These are phyloP conservation scores for Psophocarpus tetragonolobus DNA, from an alignment of 306 rosid species.

Conservation along the genomic window DNA sequence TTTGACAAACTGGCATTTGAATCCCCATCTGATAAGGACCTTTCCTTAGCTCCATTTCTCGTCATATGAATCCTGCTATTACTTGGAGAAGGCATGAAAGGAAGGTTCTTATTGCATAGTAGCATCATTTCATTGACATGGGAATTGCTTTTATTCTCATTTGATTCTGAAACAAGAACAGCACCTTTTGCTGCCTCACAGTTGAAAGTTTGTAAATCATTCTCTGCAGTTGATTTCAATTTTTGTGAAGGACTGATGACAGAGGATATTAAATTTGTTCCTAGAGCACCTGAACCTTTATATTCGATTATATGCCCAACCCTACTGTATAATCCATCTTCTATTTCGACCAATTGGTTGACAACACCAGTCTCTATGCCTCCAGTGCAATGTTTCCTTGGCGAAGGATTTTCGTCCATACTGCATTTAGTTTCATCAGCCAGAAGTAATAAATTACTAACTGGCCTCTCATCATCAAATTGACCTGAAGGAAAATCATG, in stretches of 20 bases:
- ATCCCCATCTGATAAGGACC: conserved; percentile 52
- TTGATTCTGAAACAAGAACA: conserved; percentile 32
- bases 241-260: conserved; percentile 41
- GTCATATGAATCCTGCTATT: conserved; percentile 34
- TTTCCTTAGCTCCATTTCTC: conserved; percentile 57
- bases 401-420: conserved; percentile 34
- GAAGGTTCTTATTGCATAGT: conserved; percentile 29
- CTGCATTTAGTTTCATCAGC: conserved; percentile 42
- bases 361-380: conserved; percentile 35
- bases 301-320: conserved; percentile 29
- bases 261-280: conserved; percentile 27
- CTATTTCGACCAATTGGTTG: conserved; percentile 33
- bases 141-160: conserved; percentile 25
- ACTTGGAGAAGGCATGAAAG: conserved; percentile 40
- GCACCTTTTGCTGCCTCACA: conserved; percentile 32
- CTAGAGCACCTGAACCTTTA: conserved; percentile 31
- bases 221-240: conserved; percentile 56
- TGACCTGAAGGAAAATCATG: conserved; percentile 44
- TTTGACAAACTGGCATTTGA: conserved; percentile 40
- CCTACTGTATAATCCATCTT: conserved; percentile 28
- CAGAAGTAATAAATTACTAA: conserved; percentile 27
- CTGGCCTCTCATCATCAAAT: conserved; percentile 29
- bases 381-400: conserved; percentile 31
- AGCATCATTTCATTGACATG: conserved; percentile 35
- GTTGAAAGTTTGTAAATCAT: conserved; percentile 47